Evolutionary conservation across 1,139 yeast species (phyloP), one percentile per base, ranked within the genome.

Genomic region (Yamadazyma mexicana): DNA sequence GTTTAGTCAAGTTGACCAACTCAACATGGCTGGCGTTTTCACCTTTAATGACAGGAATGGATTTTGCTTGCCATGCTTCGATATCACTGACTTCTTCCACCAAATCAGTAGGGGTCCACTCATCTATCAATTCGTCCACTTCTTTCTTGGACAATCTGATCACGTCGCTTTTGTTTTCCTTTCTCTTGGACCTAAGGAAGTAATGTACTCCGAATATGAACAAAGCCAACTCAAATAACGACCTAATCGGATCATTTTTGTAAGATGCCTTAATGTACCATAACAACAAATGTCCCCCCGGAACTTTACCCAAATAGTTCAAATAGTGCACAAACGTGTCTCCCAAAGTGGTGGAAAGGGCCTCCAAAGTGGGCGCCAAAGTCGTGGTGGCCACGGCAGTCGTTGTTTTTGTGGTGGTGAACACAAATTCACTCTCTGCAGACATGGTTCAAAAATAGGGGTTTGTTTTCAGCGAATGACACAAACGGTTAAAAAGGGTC

Each of bases 231-330:
- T 92, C 99, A 45, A 92, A 74, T 12, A 88, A 58, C 1, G 98
- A 87, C 52, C 98, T 78, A 44, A 88, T 75, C 1, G 99, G 99
- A 61, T 92, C 99, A 63, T 92, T 79, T 59, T 88, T 91, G 60
- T 91, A 91, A 3, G 97, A 88, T n/a, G 89, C 83, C 50, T 76
- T 77, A 54, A 92, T 83, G 61, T 92, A 92, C 43, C 91, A 73
- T 36, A 87, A 69, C 15, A 88, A 62, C 40, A 85, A 77, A 26
- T 75, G 73, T 12, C 96, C 95, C 30, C 98, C 98, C 1, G 98
- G 98, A 18, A 87, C 46, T 31, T 55, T 58, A 31, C 63, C 68
- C 39, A 73, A 59, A 24, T 45, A 49, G 48, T 69, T 63, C 44
- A 72, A 56, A 48, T 69, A 68, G 29, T 54, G 57, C 12, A 67